A percentile compares a stretch with the other conserved stretches of the same genome.
These are phyloP conservation scores for Ceratocystis alfenasii DNA, from an alignment of 2,329 filamentous ascomycete species.

Conservation along the genomic window DNA sequence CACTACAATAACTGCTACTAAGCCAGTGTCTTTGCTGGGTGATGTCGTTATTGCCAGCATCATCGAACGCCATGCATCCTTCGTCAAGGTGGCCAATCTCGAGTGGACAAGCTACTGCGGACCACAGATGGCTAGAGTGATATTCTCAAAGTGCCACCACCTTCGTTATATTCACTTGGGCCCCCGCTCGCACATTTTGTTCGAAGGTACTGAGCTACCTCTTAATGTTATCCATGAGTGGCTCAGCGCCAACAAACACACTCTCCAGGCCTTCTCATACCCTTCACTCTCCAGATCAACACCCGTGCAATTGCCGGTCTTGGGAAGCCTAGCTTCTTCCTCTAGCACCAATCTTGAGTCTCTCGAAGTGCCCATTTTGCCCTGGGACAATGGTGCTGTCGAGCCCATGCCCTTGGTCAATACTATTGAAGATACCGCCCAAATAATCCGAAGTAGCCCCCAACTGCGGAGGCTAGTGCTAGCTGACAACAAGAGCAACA, in stretches of 20 bases:
- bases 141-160: conserved; percentile 1
- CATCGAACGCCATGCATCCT: not conserved
- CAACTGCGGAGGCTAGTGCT: not conserved
- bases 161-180: not conserved
- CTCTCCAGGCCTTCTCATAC: not conserved
- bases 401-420: not conserved
- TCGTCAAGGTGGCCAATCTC: not conserved
- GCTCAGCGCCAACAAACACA: not conserved
- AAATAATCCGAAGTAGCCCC: not conserved
- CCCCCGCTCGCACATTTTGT: not conserved
- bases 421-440: not conserved
- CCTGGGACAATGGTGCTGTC: not conserved
- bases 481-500: not conserved
- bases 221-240: not conserved
- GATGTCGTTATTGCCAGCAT: not conserved
- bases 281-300: conserved; percentile 1
- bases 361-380: conserved; percentile 1
- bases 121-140: not conserved
- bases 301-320: not conserved
- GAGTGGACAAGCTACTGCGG: conserved; percentile 6
- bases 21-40: not conserved
- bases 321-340: not conserved
- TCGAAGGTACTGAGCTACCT: not conserved
- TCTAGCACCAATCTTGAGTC: not conserved
- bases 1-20: not conserved